Evolutionary conservation across 2,329 filamentous ascomycete species (phyloP), one percentile per base, ranked within the genome.

Genomic region (Didymellaceae sp.): DNA sequence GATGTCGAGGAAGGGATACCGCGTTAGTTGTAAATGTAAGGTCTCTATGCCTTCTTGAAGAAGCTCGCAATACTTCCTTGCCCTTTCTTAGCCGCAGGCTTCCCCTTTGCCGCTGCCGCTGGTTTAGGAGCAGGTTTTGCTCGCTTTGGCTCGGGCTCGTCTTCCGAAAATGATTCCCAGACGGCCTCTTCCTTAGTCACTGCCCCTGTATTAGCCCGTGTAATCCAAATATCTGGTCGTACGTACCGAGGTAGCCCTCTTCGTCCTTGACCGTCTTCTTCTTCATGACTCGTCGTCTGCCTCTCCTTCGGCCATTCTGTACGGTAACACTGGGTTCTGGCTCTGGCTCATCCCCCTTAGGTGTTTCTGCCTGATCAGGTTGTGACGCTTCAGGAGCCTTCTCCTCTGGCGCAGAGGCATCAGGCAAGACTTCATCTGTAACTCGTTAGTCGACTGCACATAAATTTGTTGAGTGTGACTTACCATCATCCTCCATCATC

Each of bases 131-230:
- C 75, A 60, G 43, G 61, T 54, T 85, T 87, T 6, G 77, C 66
- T 65, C 84, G 85, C 67, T 82, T 79, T 7, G 77, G 73, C 24
- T 79, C 79, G 17, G 86, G 83, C 59, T 96, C 91, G 57, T 96
- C 91, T 70, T 97, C 92, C 0, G 91, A 96, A 76, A 95, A 96
- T 0, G 89, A 93, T 71, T 97, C 92, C 92, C 92, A 97, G 0
- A 82, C 87, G 0, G 83, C 76, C 67, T 96, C 91, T 73, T 95
- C 89, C 59, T 87, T 88, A 2, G 91, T 96, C 24, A 96, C 92
- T 94, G 26, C 20, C n/a, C 8, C 14, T 2, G n/a, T 14, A 37
- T 69, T 44, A 67, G 63, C 24, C n/a, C 5, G 14, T 16, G 31
- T 11, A 1, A 7, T 9, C n/a, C 21, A 9, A 37, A 5, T 24